These are phyloP conservation scores for Colletotrichum limetticola DNA, from an alignment of 2,329 filamentous ascomycete species.

Conservation along the genomic window DNA sequence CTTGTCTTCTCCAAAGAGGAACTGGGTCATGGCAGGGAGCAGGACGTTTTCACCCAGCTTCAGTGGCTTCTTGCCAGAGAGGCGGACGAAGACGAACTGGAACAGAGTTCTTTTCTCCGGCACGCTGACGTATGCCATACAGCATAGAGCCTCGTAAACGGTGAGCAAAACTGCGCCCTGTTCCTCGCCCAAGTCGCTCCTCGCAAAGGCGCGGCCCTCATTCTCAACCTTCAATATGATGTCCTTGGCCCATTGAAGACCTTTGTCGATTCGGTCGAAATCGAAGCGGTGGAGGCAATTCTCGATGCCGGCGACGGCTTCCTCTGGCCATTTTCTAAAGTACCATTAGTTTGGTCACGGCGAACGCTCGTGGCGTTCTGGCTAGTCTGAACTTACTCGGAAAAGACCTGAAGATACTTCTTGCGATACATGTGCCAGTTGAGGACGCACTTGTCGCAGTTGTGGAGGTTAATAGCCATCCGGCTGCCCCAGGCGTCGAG, in stretches of 20 bases:
- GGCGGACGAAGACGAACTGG: conserved; percentile 83
- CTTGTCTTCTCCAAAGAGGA: conserved; percentile 80
- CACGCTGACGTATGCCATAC: conserved; percentile 77
- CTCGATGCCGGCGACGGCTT: conserved; percentile 62
- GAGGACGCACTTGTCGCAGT: conserved; percentile 76
- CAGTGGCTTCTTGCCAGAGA: conserved; percentile 82
- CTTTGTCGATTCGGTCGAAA: conserved; percentile 68
- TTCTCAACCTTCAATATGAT: conserved; percentile 65
- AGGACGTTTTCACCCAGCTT: conserved; percentile 78
- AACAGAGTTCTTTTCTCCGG: conserved; percentile 69
- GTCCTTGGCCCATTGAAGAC: conserved; percentile 65
- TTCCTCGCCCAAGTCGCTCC: conserved; percentile 56
- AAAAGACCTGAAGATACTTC: conserved; percentile 69
- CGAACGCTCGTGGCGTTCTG: background rate
- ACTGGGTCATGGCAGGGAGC: conserved; percentile 84
- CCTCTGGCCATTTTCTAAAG: conserved; percentile 58
- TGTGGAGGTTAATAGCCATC: conserved; percentile 68
- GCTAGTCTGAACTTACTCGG: conserved; percentile 58
- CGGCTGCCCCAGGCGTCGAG: conserved; percentile 67
- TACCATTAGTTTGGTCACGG: conserved; percentile 36
- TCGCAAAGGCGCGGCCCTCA: conserved; percentile 57
- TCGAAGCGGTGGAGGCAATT: conserved; percentile 69
- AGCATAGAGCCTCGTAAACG: conserved; percentile 90
- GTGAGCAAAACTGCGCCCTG: conserved; percentile 75
- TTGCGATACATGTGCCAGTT: conserved; percentile 79